Base-by-base conservation (phyloP, 1,284 basidiomycete genomes). In the Rugosomyces carneus region DNA sequence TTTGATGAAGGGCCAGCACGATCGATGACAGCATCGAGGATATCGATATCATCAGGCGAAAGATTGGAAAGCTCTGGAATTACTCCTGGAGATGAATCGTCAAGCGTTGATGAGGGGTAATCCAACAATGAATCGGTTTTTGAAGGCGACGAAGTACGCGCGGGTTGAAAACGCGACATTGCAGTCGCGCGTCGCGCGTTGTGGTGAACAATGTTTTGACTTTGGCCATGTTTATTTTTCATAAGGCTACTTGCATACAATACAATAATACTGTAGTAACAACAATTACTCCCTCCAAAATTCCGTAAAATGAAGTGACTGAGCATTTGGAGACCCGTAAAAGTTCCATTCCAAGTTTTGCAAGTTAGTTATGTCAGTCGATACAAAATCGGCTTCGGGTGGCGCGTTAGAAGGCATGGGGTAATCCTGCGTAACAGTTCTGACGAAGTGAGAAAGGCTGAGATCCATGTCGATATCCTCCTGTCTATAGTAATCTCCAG, bases 11-110 rank as follows among this genome's bases (percentile, higher is more conserved):
- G 68, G 4, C 81, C 73, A 39, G 82, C 84, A 44, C 80, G 78
- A 46, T 69, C 59, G 34, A 91, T 77, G 1, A 91, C 83, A 29
- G 78, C 76, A 50, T 90, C 84, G 37, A 91, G 71, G 52, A 91
- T 73, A 40, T 78, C 71, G 50, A 89, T 71, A 55, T 90, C 84
- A 44, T 75, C 67, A 2, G 61, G 59, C 0, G 81, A 69, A 23
- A 90, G 72, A 27, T 71, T 66, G 26, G 71, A 64, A 16, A 88
- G 70, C 59, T 88, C 84, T 3, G 76, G 73, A 29, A 69, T 62
- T 1, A 76, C 70, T 20, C 61, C 59, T 15, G 75, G 76, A 2
- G 72, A 65, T 18, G 79, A 78, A 26, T 70, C 58, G 53, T 78
- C 75, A 0, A 69, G 50, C 13, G 57, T 53, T 23, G 56, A 57